phyloP scores from a whole-genome alignment of 2,329 filamentous ascomycete species.

The Beauveria brongniartii region DNA sequence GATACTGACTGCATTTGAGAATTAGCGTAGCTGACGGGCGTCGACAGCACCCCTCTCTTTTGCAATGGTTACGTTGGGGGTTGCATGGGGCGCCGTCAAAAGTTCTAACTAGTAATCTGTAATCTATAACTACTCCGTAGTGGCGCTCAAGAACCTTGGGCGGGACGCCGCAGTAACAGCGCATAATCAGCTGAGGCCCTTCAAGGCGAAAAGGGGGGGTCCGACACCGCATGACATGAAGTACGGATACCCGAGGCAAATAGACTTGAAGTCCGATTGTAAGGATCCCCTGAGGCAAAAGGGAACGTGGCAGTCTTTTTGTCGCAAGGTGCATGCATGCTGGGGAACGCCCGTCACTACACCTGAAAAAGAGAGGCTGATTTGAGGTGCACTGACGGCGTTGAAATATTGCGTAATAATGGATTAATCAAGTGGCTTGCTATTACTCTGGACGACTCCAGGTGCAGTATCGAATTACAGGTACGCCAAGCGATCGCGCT shows the following conservation, averaged over 20 bases:
- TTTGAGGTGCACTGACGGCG: too few relatives aligned
- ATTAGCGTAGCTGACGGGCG: slow-evolving; percentile 1
- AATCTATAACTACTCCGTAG: not conserved
- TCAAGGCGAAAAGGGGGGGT: not conserved
- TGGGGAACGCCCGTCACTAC: not conserved
- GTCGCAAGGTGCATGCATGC: too few relatives aligned
- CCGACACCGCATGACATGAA: not conserved
- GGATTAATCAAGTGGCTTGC: too few relatives aligned
- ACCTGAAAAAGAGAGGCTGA: too few relatives aligned
- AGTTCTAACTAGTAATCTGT: not conserved
- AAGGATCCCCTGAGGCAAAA: not conserved
- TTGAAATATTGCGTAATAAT: too few relatives aligned
- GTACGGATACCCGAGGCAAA: not conserved
- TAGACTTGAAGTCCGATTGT: not conserved
- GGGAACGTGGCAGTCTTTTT: too few relatives aligned
- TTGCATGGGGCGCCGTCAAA: not conserved
- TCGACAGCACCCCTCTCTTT: not conserved
- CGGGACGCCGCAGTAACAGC: not conserved
- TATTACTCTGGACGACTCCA: too few relatives aligned
- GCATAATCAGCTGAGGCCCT: not conserved
- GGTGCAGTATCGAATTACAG: too few relatives aligned
- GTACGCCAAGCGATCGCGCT: not conserved
- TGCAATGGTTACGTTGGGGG: not conserved
- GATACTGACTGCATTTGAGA: not conserved
- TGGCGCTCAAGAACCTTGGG: not conserved